Evolutionary conservation across 495 filamentous ascomycete genomes (phyloP), one percentile per base, ranked within the genome.

Genomic region (Trichoderma orchidacearum): DNA sequence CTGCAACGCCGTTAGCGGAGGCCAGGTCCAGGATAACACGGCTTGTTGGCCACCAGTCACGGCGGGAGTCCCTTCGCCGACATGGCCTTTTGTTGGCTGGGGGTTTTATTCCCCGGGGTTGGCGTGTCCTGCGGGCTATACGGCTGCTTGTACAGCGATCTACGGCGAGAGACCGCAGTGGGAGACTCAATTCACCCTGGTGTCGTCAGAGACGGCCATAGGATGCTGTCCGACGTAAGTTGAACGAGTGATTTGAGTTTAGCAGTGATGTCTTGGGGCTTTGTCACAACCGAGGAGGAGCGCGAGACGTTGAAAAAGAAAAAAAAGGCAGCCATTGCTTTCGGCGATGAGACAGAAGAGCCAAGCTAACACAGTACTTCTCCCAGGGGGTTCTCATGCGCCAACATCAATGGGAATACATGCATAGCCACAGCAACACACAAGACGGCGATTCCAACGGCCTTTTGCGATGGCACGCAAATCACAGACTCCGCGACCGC

Each of bases 181-280:
- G 65, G 57, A 58, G 25, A 62, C 68, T 30, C 68, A 70, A 58
- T 70, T 68, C 56, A 59, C 57, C 21, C 61, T 68, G 17, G 51
- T 51, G 8, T 62, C 60, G 8, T 63, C 62, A 0, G 68, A 70
- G 60, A 70, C 66, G 3, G 68, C 68, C 3, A 58, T 68, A 3
- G 68, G 68, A 21, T 70, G 68, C 31, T 70, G 68, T 58, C 68
- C 66, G 34, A 66, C 60, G 68, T 70, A 54, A 59, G 62, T 27
- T 32, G 41, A 48, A 11, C 17, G 3, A n/a, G 9, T 41, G 36
- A 7, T 41, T n/a, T 41, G 13, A 7, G n/a, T n/a, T n/a, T n/a
- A n/a, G n/a, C n/a, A n/a, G n/a, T n/a, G n/a, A n/a, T n/a, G n/a
- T n/a, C n/a, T n/a, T n/a, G n/a, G n/a, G n/a, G n/a, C n/a, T n/a